Evolutionary conservation across 2,329 filamentous ascomycete species (phyloP).

Genomic region (Periconia macrospinosa): DNA sequence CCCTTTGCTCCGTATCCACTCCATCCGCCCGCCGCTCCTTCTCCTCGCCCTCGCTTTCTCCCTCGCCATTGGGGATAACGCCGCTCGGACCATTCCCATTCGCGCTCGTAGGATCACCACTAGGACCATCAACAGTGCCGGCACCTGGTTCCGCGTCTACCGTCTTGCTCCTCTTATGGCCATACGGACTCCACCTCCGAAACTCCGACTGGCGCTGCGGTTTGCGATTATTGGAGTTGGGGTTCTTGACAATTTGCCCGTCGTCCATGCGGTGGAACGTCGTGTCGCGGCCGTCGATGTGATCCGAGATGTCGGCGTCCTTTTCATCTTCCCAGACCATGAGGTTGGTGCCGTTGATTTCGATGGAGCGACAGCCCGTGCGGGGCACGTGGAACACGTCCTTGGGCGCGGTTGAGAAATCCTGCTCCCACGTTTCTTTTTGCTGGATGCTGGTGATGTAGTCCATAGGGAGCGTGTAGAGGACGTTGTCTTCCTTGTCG

Average conservation of each 20-base stretch:
- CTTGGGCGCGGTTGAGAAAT: constrained; percentile 24
- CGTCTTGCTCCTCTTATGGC: constrained; percentile 28
- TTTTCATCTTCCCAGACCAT: constrained; percentile 46
- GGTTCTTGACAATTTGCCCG: constrained; percentile 41
- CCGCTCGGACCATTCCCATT: no score
- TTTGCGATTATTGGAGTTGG: constrained; percentile 36
- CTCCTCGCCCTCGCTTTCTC: background rate
- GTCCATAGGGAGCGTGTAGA: constrained; percentile 44
- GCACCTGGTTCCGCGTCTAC: constrained; percentile 19
- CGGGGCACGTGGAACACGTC: constrained; percentile 42
- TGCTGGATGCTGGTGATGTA: constrained; percentile 43
- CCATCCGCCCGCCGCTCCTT: background rate
- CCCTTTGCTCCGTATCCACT: background rate
- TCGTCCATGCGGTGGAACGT: constrained; percentile 42
- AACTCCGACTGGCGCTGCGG: constrained; percentile 25
- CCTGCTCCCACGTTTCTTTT: constrained; percentile 41
- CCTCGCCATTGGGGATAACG: background rate
- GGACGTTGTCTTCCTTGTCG: constrained; percentile 41
- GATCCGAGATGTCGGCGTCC: constrained; percentile 41
- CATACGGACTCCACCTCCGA: constrained; percentile 40
- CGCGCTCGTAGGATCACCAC: no score
- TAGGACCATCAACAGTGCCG: no score
- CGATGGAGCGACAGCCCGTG: constrained; percentile 39
- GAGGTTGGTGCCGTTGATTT: constrained; percentile 42
- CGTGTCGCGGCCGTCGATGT: constrained; percentile 39